Percentiles rank a stretch among this genome's conserved stretches.
phyloP scores from a whole-genome alignment of 495 filamentous ascomycete genomes.

The Cudoniella acicularis region DNA sequence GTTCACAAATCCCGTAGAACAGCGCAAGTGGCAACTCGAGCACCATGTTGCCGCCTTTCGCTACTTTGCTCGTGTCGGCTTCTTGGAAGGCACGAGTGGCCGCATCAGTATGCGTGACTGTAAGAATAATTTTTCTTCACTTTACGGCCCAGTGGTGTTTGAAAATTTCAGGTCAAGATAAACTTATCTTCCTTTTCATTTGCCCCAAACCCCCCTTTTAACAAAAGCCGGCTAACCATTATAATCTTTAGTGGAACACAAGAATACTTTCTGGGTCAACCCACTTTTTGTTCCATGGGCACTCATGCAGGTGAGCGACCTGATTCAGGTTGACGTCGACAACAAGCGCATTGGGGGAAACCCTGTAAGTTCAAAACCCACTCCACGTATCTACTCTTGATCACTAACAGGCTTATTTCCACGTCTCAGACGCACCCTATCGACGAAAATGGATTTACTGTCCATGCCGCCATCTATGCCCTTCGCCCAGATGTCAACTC shows the following conservation, averaged over 20 bases:
- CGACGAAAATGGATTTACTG: background rate
- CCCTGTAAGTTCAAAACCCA: slow-evolving; percentile 33
- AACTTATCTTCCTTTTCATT: no score
- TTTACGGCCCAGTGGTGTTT: no score
- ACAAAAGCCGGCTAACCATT: no score
- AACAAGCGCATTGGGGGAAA: slow-evolving; percentile 44
- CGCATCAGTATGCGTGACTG: slow-evolving; percentile 65
- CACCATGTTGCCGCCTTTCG: slow-evolving; percentile 51
- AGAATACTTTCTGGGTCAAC: slow-evolving; percentile 64
- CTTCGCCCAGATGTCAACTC: slow-evolving; percentile 8
- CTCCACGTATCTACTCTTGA: slow-evolving; percentile 35
- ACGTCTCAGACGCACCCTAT: background rate
- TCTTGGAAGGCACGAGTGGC: slow-evolving; percentile 59
- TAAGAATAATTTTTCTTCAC: slow-evolving; percentile 46
- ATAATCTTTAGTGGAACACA: no score
- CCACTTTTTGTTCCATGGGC: slow-evolving; percentile 51
- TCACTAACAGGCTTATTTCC: background rate
- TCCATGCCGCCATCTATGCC: slow-evolving; percentile 3
- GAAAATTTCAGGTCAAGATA: no score
- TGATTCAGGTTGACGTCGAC: slow-evolving; percentile 47
- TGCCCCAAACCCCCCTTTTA: no score
- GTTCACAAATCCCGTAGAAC: slow-evolving; percentile 36
- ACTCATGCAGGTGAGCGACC: slow-evolving; percentile 41
- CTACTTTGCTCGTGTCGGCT: slow-evolving; percentile 48
- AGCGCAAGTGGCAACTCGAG: slow-evolving; percentile 40